Evolutionary conservation across 768 basidiomycete species (phyloP).

Genomic region (Naganishia randhawae): DNA sequence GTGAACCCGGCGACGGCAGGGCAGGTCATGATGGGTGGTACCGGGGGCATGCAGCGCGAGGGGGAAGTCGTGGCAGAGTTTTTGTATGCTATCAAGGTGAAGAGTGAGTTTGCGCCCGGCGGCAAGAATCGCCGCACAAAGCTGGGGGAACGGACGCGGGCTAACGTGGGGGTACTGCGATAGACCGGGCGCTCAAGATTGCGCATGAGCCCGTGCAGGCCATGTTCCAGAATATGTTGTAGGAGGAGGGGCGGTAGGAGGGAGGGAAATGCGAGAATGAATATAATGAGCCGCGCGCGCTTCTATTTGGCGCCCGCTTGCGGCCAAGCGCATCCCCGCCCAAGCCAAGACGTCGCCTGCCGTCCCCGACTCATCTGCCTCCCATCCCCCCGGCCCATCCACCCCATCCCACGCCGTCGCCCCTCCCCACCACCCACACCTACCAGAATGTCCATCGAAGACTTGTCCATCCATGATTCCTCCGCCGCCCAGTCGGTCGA

Average conservation of each 20-base stretch:
- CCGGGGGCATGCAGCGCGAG: slow-evolving; percentile 28
- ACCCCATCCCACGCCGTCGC: neutral
- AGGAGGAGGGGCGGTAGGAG: too few relatives aligned
- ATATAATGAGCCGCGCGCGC: too few relatives aligned
- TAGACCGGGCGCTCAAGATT: slow-evolving; percentile 17
- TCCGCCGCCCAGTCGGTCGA: slow-evolving; percentile 60
- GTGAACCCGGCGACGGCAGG: slow-evolving; percentile 28
- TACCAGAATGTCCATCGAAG: slow-evolving; percentile 52
- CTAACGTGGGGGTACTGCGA: neutral
- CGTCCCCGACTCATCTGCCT: neutral
- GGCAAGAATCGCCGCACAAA: neutral
- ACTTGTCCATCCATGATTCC: slow-evolving; percentile 59
- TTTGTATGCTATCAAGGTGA: slow-evolving; percentile 24
- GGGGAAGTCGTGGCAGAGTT: slow-evolving; percentile 29
- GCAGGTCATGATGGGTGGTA: slow-evolving; percentile 31
- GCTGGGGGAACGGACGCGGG: too few relatives aligned
- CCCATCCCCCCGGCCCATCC: slow-evolving; percentile 1
- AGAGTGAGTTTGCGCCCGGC: slow-evolving; percentile 14
- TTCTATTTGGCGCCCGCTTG: slow-evolving; percentile 1
- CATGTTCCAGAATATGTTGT: slow-evolving; percentile 23
- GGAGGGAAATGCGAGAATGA: too few relatives aligned
- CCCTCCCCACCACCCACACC: neutral
- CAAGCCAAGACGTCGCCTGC: too few relatives aligned
- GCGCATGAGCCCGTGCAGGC: slow-evolving; percentile 14
- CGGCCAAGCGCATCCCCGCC: neutral